Base-by-base conservation (phyloP, 768 basidiomycete genomes). In the Gyrodon lividus region DNA sequence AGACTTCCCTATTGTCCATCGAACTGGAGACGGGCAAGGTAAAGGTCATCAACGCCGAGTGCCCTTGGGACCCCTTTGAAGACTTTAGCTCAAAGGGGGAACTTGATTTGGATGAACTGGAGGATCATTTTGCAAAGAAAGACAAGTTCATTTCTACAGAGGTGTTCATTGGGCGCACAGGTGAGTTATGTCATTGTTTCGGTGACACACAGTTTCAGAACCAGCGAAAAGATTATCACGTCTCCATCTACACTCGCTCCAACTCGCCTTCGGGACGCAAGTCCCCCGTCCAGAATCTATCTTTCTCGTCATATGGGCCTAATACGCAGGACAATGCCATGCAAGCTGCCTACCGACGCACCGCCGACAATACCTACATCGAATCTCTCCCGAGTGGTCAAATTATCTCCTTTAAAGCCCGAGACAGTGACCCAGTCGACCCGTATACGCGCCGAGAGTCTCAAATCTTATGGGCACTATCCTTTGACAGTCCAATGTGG, bases 281-380 rank as follows among this genome's bases (percentile, higher is more conserved):
- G 16, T 63, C 77, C 6, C 80, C 77, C 19, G 73, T 82, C 12
- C 96, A 98, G 60, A 89, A 89, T 47, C 79, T 98, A 14, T 84
- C 86, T 0, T 97, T 94, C 69, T 96, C 95, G 0, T 82, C 86
- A 0, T 98, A 98, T 67, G 92, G 93, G 0, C 93, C 96, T 5
- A 95, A 95, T 66, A 92, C 88, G 63, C 84, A 87, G 68, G 91
- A 95, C 65, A 82, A 79, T 56, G 71, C 79, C 7, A 61, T 85
- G 12, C 94, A 96, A 63, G 71, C 81, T 5, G 66, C 80, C 9
- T 98, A 96, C 73, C 78, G 77, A 6, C 83, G 78, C 33, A 87
- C 90, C 2, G 82, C 84, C 34, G 93, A 97, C 66, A 79, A 86
- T 53, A 71, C 76, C 23, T 96, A 96, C 68, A 79, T 93, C 39